phyloP scores from a whole-genome alignment of 2,329 filamentous ascomycete genomes.

The Daldinia sp. region DNA sequence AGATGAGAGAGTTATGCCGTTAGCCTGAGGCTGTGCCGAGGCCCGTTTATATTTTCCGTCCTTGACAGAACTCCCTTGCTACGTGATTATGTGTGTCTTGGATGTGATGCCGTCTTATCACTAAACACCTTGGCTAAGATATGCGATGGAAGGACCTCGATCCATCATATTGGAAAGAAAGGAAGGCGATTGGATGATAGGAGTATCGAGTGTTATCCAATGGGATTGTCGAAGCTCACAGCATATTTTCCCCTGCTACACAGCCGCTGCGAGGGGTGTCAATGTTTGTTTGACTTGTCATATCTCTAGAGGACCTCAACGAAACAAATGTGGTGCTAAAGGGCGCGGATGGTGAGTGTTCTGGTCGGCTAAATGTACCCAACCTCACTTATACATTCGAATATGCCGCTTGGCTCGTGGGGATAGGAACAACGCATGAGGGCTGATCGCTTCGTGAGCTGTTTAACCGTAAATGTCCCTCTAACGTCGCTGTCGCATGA shows the following conservation, averaged over 20 bases:
- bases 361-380: constrained; percentile 31
- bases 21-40: constrained; percentile 29
- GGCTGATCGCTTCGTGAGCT: constrained; percentile 13
- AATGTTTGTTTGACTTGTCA: constrained; percentile 16
- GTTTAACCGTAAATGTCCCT: constrained; percentile 18
- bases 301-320: constrained; percentile 10
- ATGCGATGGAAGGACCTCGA: constrained; percentile 6
- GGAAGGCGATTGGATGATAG: neutral
- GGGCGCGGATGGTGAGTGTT: neutral
- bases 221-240: constrained; percentile 1
- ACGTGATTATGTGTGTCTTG: constrained; percentile 6
- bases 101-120: constrained; percentile 13
- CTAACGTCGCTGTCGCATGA: constrained; percentile 17
- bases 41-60: constrained; percentile 17
- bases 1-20: neutral
- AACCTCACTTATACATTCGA: constrained; percentile 2
- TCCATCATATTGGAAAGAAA: neutral
- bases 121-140: constrained; percentile 16
- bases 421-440: constrained; percentile 10
- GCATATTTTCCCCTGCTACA: constrained; percentile 2
- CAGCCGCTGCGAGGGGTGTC: constrained; percentile 4
- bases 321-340: constrained; percentile 2
- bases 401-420: constrained; percentile 13
- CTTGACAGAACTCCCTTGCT: constrained; percentile 15
- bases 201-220: constrained; percentile 3